Conservation (phyloP, 495 filamentous ascomycete genomes). For the Xylaria acuta region DNA sequence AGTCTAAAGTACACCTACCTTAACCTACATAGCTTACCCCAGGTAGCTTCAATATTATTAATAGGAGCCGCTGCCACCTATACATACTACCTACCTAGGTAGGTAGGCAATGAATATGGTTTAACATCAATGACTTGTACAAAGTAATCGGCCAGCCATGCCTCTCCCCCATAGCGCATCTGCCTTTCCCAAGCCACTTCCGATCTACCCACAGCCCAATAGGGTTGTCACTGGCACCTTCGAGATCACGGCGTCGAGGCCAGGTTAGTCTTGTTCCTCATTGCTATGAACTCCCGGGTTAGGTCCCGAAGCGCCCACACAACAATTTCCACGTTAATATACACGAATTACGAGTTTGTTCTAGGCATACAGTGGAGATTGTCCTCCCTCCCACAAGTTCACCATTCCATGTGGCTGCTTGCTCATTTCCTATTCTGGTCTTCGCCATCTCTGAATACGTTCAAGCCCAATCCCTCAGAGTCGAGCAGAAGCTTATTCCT, state of each 20-base stretch:
- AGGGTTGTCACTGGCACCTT: background rate
- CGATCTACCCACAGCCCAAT: background rate
- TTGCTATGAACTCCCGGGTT: background rate
- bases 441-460: conserved; percentile 66
- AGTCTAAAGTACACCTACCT: background rate
- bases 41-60: background rate
- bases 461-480: conserved; percentile 85
- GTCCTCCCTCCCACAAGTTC: conserved; percentile 20
- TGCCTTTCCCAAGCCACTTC: background rate
- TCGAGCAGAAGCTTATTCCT: conserved; percentile 96
- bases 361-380: conserved; percentile 55
- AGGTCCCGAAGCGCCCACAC: background rate
- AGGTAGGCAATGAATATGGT: background rate
- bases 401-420: conserved; percentile 20
- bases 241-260: background rate
- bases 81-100: too few relatives aligned
- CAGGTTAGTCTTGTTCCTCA: background rate
- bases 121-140: background rate
- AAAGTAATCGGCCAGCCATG: background rate
- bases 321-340: conserved; percentile 31
- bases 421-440: conserved; percentile 52
- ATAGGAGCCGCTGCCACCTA: background rate
- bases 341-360: conserved; percentile 35
- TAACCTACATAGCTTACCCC: background rate
- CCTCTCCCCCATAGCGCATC: background rate